Evolutionary conservation across 805 yeast genomes (phyloP), one percentile per base, ranked within the genome.

Genomic region (Saturnispora mendoncae): DNA sequence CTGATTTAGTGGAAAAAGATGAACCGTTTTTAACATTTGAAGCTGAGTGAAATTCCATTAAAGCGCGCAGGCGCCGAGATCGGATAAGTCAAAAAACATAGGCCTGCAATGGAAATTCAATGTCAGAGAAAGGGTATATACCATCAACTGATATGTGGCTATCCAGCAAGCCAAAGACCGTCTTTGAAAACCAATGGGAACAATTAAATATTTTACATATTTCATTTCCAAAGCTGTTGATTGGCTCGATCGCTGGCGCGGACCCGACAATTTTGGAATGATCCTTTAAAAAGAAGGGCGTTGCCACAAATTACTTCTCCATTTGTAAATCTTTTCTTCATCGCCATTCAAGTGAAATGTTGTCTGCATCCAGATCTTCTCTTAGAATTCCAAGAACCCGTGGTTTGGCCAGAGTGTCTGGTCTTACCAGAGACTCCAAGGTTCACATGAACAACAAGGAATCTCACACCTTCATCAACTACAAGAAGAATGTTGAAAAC

Each of bases 401-500:
- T 64, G 69, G 72, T 43, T 58, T 71, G 57, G 78, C 77, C 52
- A 71, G 78, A 49, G 74, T 72, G 43, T 59, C 68, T 18, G 57
- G 58, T 45, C 58, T 72, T 42, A 72, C 74, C 53, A 69, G 64
- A 56, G 78, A 72, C 59, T 72, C 77, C 34, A 67, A 71, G 55
- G 78, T 72, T 45, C 65, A 68, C 58, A 57, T 57, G 64, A 63
- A 61, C 57, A 51, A 80, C 68, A 71, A 83, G 65, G 94, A 84
- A 70, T 71, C 76, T 59, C 78, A 76, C 66, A 84, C 90, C 41
- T 88, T 77, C 74, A 84, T 90, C 65, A 81, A 86, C 65, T 90
- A 90, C 78, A 87, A 87, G 72, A 74, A 84, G 64, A 84, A 88
- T 60, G 67, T 84, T 54, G 95, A 87, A 69, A 86, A 84, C 61